Conservation (phyloP, 2,329 filamentous ascomycete species). For the Nothopassalora personata region DNA sequence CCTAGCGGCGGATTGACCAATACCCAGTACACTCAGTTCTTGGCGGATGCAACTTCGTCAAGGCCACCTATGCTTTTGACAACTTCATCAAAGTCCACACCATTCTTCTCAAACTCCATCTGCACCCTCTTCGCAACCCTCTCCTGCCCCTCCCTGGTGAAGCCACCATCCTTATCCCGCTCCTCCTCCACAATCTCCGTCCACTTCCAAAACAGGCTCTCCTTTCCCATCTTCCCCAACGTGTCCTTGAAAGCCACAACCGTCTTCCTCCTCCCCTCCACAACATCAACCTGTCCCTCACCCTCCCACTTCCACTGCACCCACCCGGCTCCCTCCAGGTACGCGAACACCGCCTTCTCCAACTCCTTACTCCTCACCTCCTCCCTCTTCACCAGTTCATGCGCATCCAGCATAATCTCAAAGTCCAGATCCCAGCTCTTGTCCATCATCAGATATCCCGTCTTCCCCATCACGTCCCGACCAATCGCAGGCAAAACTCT, state of each 20-base stretch:
- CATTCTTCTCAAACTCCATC: slow-evolving; percentile 66
- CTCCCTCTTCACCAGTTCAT: slow-evolving; percentile 60
- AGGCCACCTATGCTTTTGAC: slow-evolving; percentile 66
- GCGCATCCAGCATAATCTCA: slow-evolving; percentile 69
- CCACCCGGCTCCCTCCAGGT: slow-evolving; percentile 62
- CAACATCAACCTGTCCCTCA: slow-evolving; percentile 39
- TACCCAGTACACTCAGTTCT: slow-evolving; percentile 33
- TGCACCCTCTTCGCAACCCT: slow-evolving; percentile 68
- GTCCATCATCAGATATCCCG: slow-evolving; percentile 81
- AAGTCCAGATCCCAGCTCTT: slow-evolving; percentile 85
- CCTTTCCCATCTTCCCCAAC: slow-evolving; percentile 71
- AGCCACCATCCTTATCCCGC: slow-evolving; percentile 70
- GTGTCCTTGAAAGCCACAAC: slow-evolving; percentile 76
- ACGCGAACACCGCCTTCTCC: slow-evolving; percentile 63
- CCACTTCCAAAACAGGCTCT: slow-evolving; percentile 86
- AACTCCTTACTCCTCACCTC: slow-evolving; percentile 60
- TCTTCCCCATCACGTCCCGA: slow-evolving; percentile 66
- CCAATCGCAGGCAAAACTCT: slow-evolving; percentile 65
- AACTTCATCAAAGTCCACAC: slow-evolving; percentile 76
- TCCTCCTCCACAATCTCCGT: slow-evolving; percentile 90
- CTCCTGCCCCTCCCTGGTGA: slow-evolving; percentile 67
- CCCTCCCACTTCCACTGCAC: slow-evolving; percentile 44
- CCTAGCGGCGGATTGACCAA: no score
- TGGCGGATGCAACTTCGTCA: slow-evolving; percentile 37
- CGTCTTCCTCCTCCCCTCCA: slow-evolving; percentile 64